These are phyloP conservation scores for Aspergillus brasiliensis DNA, from an alignment of 2,329 filamentous ascomycete genomes.

Conservation along the genomic window DNA sequence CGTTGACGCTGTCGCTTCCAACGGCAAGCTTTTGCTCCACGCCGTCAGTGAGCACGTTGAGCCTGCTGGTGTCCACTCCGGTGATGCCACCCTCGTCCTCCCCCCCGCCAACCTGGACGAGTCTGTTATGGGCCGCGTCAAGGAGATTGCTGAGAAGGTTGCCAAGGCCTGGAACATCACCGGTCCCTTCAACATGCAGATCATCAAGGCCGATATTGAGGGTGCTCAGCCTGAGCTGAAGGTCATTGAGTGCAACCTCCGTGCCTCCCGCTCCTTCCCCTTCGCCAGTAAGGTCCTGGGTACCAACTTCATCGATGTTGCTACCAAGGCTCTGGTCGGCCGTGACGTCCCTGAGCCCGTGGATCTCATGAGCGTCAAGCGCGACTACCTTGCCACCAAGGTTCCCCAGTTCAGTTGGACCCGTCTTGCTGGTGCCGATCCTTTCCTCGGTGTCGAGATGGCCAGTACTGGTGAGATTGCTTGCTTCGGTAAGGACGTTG, in stretches of 20 bases:
- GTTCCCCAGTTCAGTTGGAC: conserved; percentile 99
- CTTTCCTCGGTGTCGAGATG: conserved; percentile 98
- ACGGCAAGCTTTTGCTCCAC: conserved; percentile 85
- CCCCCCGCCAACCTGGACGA: conserved; percentile 81
- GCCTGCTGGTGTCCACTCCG: conserved; percentile 96
- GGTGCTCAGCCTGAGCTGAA: conserved; percentile 78
- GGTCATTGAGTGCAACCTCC: conserved; percentile 98
- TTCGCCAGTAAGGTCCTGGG: conserved; percentile 97
- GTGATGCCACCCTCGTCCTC: conserved; percentile 91
- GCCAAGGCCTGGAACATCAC: conserved; percentile 97
- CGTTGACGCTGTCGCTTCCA: conserved; percentile 85
- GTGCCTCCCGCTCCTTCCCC: conserved; percentile 95
- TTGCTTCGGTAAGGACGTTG: conserved; percentile 93
- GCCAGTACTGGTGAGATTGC: conserved; percentile 95
- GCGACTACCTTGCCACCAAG: conserved; percentile 94
- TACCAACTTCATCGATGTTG: conserved; percentile 94
- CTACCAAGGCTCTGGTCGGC: conserved; percentile 87
- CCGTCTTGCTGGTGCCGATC: conserved; percentile 92
- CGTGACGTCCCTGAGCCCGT: conserved; percentile 79
- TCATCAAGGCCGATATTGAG: conserved; percentile 86
- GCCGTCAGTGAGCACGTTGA: conserved; percentile 95
- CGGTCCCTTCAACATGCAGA: conserved; percentile 99
- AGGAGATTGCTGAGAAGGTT: conserved; percentile 94
- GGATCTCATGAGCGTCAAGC: conserved; percentile 86
- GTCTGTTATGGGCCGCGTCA: conserved; percentile 78